Evolutionary conservation across 208 protist genomes (phyloP), one percentile per base, ranked within the genome.

Genomic region (Vickermania ingenoplastis): DNA sequence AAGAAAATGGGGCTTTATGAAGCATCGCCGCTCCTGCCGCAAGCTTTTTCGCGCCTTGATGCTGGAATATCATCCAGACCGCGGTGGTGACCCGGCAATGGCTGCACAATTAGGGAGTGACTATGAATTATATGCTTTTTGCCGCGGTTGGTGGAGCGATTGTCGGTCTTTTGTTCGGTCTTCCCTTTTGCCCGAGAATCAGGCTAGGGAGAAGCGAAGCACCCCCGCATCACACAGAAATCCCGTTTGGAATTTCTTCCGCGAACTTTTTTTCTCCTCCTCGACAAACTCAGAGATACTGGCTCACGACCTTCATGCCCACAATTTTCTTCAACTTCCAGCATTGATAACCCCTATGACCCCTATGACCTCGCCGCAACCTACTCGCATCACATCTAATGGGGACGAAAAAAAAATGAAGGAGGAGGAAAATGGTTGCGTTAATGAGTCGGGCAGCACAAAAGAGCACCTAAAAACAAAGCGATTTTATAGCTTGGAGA

Each of bases 41-140:
- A 79, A 86, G 48, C 73, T 90, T 41, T 86, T 75, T 59, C 71
- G 71, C 30, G 75, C 78, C 0, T 48, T 90, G 41, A 73, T 90
- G 66, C 64, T 90, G 26, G 50, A 77, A 23, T 78, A 90, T 65
- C 83, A 90, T 65, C 83, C 83, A 4, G 83, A 90, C 31, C 77
- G 77, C 53, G 83, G 83, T 27, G 78, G 83, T 2, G 68, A 57
- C 51, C 69, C 71, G 17, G 73, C 71, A 61, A 48, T 90, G 57
- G 74, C 73, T 3, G 79, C 76, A 36, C 78, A 83, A 56, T 69
- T 86, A 5, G 86, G 83, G 63, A 74, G 73, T 45, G 83, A 90
- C 70, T 90, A 75, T 59, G 83, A 90, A 61, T 69, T 84, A 7
- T 90, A 82, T 49, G 78, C 76, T 41, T 86, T 90, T 65, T 86